A percentile compares a stretch with the other conserved stretches of the same genome.
phyloP scores from a whole-genome alignment of 2,329 filamentous ascomycete genomes.

The Penicillium brevicompactum region DNA sequence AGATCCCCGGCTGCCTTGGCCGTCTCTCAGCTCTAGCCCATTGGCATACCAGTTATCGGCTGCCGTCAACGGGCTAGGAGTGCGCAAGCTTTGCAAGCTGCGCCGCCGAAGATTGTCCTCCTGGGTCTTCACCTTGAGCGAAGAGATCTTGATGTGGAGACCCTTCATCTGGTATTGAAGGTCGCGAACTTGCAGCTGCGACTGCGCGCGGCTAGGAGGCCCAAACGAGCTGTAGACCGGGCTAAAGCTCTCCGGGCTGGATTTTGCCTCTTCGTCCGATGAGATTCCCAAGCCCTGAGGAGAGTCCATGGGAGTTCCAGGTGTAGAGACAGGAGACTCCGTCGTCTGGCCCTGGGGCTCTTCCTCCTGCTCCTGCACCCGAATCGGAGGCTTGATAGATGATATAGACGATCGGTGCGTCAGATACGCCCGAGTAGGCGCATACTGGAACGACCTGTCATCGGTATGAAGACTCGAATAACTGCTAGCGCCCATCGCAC shows the following conservation, averaged over 20 bases:
- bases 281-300: slow-evolving; percentile 32
- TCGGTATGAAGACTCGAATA: slow-evolving; percentile 33
- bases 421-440: slow-evolving; percentile 32
- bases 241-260: slow-evolving; percentile 36
- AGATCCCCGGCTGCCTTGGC: slow-evolving; percentile 37
- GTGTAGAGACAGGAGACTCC: slow-evolving; percentile 13
- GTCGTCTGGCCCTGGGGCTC: slow-evolving; percentile 6
- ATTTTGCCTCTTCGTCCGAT: slow-evolving; percentile 28
- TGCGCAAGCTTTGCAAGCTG: slow-evolving; percentile 74
- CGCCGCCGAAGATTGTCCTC: slow-evolving; percentile 77
- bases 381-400: slow-evolving; percentile 35
- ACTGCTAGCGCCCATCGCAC: slow-evolving; percentile 52
- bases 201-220: slow-evolving; percentile 66
- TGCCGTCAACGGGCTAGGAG: slow-evolving; percentile 77
- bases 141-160: slow-evolving; percentile 82
- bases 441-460: slow-evolving; percentile 38
- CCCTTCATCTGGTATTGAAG: slow-evolving; percentile 84
- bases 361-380: slow-evolving; percentile 7
- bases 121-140: slow-evolving; percentile 73
- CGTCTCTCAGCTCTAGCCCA: slow-evolving; percentile 38
- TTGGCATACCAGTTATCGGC: slow-evolving; percentile 61
- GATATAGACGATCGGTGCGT: slow-evolving; percentile 41
- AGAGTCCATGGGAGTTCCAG: slow-evolving; percentile 22
- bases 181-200: slow-evolving; percentile 71
- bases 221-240: slow-evolving; percentile 41